Base-by-base conservation (phyloP, 2,329 filamentous ascomycete species). In the Neodidymelliopsis sp. region DNA sequence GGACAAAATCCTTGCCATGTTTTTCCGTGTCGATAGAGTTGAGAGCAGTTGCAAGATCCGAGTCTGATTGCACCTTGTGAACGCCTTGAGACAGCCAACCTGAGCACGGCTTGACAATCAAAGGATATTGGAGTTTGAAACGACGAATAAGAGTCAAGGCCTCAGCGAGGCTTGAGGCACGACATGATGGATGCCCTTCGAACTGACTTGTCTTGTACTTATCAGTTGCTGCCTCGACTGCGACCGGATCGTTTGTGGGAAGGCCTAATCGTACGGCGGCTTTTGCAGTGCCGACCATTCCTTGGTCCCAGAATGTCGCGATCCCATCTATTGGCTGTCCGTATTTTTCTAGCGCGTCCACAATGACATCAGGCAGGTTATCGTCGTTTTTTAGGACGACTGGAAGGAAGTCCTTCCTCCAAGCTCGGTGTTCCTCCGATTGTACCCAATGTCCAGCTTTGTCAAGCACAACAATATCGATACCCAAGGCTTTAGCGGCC, bases 91-190 rank as follows among this genome's bases (percentile, higher is more conserved):
- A 66, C 29, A 50, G 56, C 60, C 69, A 69, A 3, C 72, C 74
- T 1, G 44, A 57, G 23, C 62, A 66, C 0, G 75, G 74, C 56
- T 76, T 76, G n/a, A 74, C 66, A 30, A 76, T 67, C 4, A 74
- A 37, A 3, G 50, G 50, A 27, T 27, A 27, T 7, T 7, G 40
- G 25, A 43, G 8, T 9, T n/a, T 9, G 11, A 31, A 18, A 13
- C 23, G 29, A 23, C 13, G 12, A 28, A 15, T 19, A 13, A 36
- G 27, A 27, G 19, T n/a, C 41, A 28, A 45, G 31, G 30, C 24
- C 37, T 36, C 30, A 20, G 19, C 41, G 30, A 28, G 37, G 41
- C 30, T 45, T 19, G 30, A 18, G 31, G 23, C 30, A n/a, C 28
- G 41, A 20, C 9, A 35, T 8, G 33, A 19, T 8, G 19, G 11